Evolutionary conservation across 768 basidiomycete species (phyloP), one percentile per base, ranked within the genome.

Genomic region (Suillus paluster): DNA sequence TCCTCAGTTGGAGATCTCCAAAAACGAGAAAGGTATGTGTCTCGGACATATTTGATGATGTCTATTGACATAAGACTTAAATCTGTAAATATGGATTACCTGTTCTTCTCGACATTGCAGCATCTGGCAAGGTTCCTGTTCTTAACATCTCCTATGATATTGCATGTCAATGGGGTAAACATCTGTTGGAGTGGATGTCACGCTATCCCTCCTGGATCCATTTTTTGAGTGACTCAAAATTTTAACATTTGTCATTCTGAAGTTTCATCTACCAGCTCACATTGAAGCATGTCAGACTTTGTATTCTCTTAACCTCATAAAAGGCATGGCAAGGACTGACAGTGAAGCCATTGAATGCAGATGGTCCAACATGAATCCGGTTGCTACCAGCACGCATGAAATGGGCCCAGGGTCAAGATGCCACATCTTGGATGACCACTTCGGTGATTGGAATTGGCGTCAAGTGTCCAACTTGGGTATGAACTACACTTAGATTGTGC

Each of bases 401-500:
- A 45, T 45, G 44, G 44, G 44, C 10, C 44, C 44, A 45, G 44
- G 44, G 0, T 21, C 44, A 3, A 1, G n/a, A 12, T 11, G 8
- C 0, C 11, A 45, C 44, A 45, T 45, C 44, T n/a, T 45, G 4
- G 44, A 45, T 3, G 21, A 45, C 12, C 44, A 21, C 21, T 45
- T 45, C 2, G 21, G 44, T 1, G 44, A 45, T 21, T 45, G 4
- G 5, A 45, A 45, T 3, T 21, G 44, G 44, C 5, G 5, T 4
- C 21, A 45, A 45, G 44, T 45, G 1, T 45, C 10, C 1, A 45
- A 45, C 5, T 3, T 45, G 0, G 44, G 44, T 45, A 72, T 72
- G 45, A 76, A 74, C 65, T 79, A 79, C 42, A 65, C 78, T 62
- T 5, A 78, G 21, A 61, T 0, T 14, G 41, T 4, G 77, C 73